A percentile compares a stretch with the other conserved stretches of the same genome.
phyloP scores from a whole-genome alignment of 2,329 filamentous ascomycete genomes.

The Monilinia vaccinii-corymbosi region DNA sequence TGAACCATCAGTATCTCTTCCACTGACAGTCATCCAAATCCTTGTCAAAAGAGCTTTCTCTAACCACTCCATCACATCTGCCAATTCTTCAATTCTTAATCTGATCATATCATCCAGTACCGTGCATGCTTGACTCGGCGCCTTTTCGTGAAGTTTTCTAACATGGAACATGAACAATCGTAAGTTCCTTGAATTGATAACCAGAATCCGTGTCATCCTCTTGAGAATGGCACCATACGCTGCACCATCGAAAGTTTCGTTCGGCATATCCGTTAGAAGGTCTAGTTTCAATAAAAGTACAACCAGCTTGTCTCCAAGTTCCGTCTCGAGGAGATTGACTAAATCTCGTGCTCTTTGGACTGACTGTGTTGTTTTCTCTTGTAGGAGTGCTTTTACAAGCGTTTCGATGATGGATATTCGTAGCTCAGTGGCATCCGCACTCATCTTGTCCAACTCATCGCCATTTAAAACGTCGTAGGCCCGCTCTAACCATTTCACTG shows the following conservation, averaged over 20 bases:
- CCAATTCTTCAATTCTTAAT: constrained; percentile 40
- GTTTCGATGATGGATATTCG: constrained; percentile 57
- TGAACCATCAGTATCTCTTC: constrained; percentile 30
- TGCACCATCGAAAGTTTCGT: constrained; percentile 39
- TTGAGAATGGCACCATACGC: constrained; percentile 46
- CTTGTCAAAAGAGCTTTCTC: constrained; percentile 61
- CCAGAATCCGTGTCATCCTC: constrained; percentile 50
- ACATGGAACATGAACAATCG: constrained; percentile 59
- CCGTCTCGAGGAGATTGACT: constrained; percentile 51
- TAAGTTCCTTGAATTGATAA: constrained; percentile 55
- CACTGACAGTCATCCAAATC: constrained; percentile 53
- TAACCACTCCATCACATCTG: constrained; percentile 48
- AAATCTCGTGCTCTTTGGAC: constrained; percentile 46
- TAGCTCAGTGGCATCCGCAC: constrained; percentile 53
- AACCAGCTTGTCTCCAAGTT: constrained; percentile 54
- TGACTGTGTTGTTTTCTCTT: constrained; percentile 35
- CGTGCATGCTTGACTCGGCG: constrained; percentile 38
- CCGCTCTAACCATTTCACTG: constrained; percentile 65
- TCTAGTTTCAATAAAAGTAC: constrained; percentile 62
- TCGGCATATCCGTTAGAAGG: constrained; percentile 43
- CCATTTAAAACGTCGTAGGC: constrained; percentile 50
- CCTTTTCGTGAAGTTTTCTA: constrained; percentile 51
- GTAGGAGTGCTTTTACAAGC: constrained; percentile 47
- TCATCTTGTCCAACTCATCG: constrained; percentile 46
- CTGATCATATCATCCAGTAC: constrained; percentile 57